Conservation (phyloP, 208 protist species). For the Zelonia costaricensis region DNA sequence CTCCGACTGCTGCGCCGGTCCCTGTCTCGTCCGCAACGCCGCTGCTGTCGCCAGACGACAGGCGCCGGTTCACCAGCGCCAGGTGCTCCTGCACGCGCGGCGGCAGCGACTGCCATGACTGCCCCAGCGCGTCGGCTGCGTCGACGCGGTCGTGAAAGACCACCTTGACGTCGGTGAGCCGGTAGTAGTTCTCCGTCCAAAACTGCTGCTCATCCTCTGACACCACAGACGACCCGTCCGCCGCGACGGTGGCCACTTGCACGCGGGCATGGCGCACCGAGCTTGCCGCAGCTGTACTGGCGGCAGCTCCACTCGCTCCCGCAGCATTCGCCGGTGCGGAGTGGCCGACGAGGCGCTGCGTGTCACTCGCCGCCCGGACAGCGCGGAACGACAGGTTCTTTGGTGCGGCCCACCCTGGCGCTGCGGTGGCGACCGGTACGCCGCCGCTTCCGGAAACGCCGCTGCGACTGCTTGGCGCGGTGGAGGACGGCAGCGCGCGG, state of each 20-base stretch:
- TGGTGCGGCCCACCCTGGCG: constrained; percentile 6
- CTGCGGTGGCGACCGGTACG: neutral
- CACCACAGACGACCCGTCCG: constrained; percentile 32
- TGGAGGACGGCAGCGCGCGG: constrained; percentile 20
- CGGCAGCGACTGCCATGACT: constrained; percentile 27
- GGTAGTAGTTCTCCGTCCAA: constrained; percentile 81
- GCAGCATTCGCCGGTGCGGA: neutral
- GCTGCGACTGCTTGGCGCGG: neutral
- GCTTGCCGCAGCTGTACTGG: too few relatives aligned
- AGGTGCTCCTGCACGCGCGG: constrained; percentile 48
- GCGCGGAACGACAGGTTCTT: constrained; percentile 34
- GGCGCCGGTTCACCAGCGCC: constrained; percentile 27
- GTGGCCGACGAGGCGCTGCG: constrained; percentile 16
- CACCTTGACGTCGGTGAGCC: constrained; percentile 52
- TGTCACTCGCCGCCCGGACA: constrained; percentile 1
- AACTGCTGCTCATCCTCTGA: constrained; percentile 77
- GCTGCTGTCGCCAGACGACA: constrained; percentile 17
- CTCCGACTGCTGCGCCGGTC: neutral
- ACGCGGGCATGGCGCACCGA: constrained; percentile 5
- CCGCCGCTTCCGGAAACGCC: neutral
- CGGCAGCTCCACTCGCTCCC: too few relatives aligned
- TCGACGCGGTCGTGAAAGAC: constrained; percentile 81
- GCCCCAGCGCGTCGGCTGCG: constrained; percentile 37
- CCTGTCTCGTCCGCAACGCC: too few relatives aligned
- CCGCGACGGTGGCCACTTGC: constrained; percentile 14